phyloP scores from a whole-genome alignment of 352 stramenopile species.

The Elongisporangium undulatum region DNA sequence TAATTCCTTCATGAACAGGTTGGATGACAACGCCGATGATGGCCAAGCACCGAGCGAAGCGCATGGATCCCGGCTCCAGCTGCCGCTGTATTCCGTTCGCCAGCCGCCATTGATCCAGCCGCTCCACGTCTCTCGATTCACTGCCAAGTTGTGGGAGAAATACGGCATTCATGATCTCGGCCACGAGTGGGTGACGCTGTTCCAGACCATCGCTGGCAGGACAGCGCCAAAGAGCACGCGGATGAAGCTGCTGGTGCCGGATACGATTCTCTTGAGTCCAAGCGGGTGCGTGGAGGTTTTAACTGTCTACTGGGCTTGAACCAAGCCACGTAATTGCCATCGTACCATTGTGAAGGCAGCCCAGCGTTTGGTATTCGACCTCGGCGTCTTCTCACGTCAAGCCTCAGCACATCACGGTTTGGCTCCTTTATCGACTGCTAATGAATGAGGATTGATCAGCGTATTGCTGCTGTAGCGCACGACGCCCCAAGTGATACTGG shows the following conservation, averaged over 20 bases:
- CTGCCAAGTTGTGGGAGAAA: conserved; percentile 16
- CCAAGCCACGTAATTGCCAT: conserved; percentile 1
- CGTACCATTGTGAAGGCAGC: conserved; percentile 25
- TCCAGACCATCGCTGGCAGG: conserved; percentile 34
- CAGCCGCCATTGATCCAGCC: conserved; percentile 55
- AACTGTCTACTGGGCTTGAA: background rate
- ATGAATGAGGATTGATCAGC: background rate
- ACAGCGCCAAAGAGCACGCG: conserved; percentile 16
- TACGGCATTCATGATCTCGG: conserved; percentile 38
- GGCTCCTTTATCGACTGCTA: background rate
- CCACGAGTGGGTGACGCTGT: conserved; percentile 55
- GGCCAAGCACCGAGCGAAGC: background rate
- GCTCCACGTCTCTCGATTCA: conserved; percentile 31
- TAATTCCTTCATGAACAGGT: background rate
- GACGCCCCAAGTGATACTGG: conserved; percentile 32
- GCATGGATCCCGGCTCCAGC: background rate
- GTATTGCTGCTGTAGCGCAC: conserved; percentile 23
- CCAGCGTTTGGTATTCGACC: conserved; percentile 59
- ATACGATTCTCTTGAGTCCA: conserved; percentile 56
- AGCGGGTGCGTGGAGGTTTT: conserved; percentile 24
- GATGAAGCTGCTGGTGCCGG: conserved; percentile 50
- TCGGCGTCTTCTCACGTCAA: conserved; percentile 39
- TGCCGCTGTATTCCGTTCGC: conserved; percentile 38
- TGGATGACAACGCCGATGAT: conserved; percentile 1
- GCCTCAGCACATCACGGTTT: conserved; percentile 28